A percentile compares a stretch with the other conserved stretches of the same genome.
Evolutionary conservation across 805 yeast genomes (phyloP).

Genomic region (Peterozyma xylosa): DNA sequence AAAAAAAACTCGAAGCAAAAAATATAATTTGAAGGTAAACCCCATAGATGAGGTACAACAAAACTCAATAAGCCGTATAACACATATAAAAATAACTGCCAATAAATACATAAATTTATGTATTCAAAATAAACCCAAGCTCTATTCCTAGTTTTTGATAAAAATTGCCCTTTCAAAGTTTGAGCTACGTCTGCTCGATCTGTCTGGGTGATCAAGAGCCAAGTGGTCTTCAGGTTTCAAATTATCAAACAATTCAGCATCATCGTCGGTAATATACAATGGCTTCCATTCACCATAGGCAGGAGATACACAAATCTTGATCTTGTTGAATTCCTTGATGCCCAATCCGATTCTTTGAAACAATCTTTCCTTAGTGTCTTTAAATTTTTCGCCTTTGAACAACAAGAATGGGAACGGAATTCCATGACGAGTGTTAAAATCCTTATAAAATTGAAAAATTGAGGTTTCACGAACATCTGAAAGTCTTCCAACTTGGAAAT

Average conservation of each 20-base stretch:
- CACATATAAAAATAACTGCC: too few relatives aligned
- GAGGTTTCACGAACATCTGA: conserved; percentile 6
- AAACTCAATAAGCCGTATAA: too few relatives aligned
- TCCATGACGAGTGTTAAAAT: conserved; percentile 63
- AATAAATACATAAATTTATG: too few relatives aligned
- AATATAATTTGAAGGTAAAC: too few relatives aligned
- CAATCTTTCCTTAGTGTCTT: conserved; percentile 58
- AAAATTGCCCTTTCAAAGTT: conserved; percentile 52
- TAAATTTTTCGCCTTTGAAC: conserved; percentile 57
- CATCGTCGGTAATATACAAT: conserved; percentile 45
- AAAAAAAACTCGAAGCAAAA: too few relatives aligned
- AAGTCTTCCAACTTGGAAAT: not conserved
- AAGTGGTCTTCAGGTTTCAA: conserved; percentile 44
- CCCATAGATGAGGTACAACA: too few relatives aligned
- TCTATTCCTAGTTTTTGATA: conserved; percentile 29
- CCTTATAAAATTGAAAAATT: conserved; percentile 68
- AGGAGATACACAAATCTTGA: conserved; percentile 55
- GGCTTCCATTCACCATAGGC: conserved; percentile 26
- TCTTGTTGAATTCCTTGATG: conserved; percentile 70
- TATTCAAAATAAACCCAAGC: too few relatives aligned
- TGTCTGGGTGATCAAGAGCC: conserved; percentile 85
- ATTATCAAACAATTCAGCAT: conserved; percentile 47
- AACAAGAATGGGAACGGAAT: conserved; percentile 76
- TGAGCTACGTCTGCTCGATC: conserved; percentile 49
- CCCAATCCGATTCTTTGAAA: conserved; percentile 68